Percentiles rank a stretch among this genome's conserved stretches.
phyloP scores from a whole-genome alignment of 345 rosid species.

The Eucalyptus pauciflora region DNA sequence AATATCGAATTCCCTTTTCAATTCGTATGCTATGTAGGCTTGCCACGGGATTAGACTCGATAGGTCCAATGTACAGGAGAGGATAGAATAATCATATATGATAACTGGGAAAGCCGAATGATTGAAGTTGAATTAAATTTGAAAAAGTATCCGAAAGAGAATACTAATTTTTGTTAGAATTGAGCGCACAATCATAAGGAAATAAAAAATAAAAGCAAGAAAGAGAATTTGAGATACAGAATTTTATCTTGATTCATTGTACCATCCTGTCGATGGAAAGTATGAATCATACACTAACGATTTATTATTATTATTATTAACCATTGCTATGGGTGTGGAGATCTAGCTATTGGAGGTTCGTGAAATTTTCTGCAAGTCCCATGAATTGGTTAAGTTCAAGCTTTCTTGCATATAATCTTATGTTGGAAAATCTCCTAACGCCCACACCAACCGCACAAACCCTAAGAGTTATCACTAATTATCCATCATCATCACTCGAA shows the following conservation, averaged over 20 bases:
- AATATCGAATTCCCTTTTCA: neutral
- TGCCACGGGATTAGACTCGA: neutral
- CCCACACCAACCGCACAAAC: neutral
- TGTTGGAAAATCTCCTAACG: neutral
- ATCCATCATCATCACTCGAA: neutral
- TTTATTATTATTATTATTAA: neutral
- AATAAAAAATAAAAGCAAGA: no score
- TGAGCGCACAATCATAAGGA: accelerated
- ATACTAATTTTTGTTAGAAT: neutral
- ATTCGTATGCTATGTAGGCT: neutral
- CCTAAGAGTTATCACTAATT: neutral
- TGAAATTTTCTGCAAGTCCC: neutral
- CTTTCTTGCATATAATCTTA: neutral
- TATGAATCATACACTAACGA: no score
- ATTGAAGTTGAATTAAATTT: neutral
- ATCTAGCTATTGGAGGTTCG: neutral
- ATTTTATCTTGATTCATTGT: no score
- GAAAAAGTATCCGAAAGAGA: neutral
- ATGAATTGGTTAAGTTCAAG: neutral
- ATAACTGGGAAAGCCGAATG: neutral
- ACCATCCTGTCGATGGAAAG: no score
- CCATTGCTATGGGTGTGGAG: neutral
- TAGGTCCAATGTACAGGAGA: neutral
- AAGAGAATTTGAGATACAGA: neutral
- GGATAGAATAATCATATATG: neutral